Evolutionary conservation across 371 early-diverging fungal species (phyloP), one percentile per base, ranked within the genome.

Genomic region (Mucor racemosus): DNA sequence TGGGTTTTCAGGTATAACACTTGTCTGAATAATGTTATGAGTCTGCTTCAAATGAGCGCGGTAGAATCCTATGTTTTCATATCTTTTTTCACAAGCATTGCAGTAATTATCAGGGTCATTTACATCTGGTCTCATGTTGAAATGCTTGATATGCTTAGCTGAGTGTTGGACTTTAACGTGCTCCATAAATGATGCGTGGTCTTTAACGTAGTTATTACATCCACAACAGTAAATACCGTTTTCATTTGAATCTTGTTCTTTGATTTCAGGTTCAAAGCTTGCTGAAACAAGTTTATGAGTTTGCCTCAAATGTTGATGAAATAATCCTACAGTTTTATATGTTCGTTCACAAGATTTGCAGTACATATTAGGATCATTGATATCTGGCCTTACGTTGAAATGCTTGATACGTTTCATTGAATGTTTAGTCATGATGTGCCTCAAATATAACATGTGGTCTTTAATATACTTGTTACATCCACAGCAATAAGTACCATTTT

Each of bases 21-120:
- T 6, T n/a, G 15, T 15, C 13, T 14, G 11, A 15, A 41, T 41
- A 11, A 41, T 5, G 5, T 58, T 58, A 41, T 58, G 58, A 5
- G 35, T 4, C 0, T 1, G 6, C 19, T 39, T 38, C 3, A 58
- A 40, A 40, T 58, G 58, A 41, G 0, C 0, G 0, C 41, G 21
- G 14, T 41, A 58, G 3, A 7, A 3, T 8, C 0, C 5, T 9
- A 0, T 4, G 5, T 3, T 31, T 19, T 6, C 10, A 41, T 13
- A 58, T 6, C 1, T 40, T 19, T 21, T 41, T 26, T 58, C 58
- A 26, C 58, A 58, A 31, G 41, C 39, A 9, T 13, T 13, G 15
- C 58, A 58, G 40, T 40, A 40, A 11, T 26, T 19, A n/a, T 58
- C 21, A 3, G 42, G 59, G 19, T 58, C 58, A 14, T 58, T 39